These are phyloP conservation scores for Ramalina intermedia DNA, from an alignment of 495 filamentous ascomycete genomes.

Conservation along the genomic window DNA sequence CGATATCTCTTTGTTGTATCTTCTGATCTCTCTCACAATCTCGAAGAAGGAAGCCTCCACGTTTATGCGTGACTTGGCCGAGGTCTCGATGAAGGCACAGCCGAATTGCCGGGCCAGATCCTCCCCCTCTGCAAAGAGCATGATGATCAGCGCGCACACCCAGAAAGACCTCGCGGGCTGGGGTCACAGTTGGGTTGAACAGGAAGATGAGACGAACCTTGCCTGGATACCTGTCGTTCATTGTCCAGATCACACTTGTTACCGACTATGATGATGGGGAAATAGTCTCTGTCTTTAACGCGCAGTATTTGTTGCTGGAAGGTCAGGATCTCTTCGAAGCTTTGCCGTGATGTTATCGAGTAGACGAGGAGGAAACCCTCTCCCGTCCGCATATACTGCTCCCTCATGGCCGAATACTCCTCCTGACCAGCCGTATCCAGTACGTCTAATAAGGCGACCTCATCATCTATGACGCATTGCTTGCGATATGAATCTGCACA, in stretches of 20 bases:
- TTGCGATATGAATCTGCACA: constrained; percentile 91
- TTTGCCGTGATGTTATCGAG: constrained; percentile 92
- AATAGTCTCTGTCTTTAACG: constrained; percentile 98
- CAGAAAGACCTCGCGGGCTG: neutral
- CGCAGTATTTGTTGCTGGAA: constrained; percentile 97
- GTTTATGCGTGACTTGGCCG: constrained; percentile 93
- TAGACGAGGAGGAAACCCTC: constrained; percentile 97
- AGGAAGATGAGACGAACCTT: constrained; percentile 48
- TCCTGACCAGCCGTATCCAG: constrained; percentile 97
- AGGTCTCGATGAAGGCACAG: constrained; percentile 98
- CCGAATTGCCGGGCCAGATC: constrained; percentile 71
- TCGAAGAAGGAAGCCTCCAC: constrained; percentile 98
- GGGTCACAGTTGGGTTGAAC: neutral
- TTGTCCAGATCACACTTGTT: constrained; percentile 97
- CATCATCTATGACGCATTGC: constrained; percentile 97
- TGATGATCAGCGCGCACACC: neutral
- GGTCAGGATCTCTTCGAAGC: constrained; percentile 94
- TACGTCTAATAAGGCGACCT: constrained; percentile 91
- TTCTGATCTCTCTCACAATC: constrained; percentile 89
- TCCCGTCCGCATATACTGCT: constrained; percentile 99
- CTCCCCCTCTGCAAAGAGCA: constrained; percentile 58
- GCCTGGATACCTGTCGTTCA: constrained; percentile 76
- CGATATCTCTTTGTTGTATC: constrained; percentile 95
- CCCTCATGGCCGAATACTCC: constrained; percentile 98
- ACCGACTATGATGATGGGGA: constrained; percentile 97